Percentiles rank a stretch among this genome's conserved stretches.
These are phyloP conservation scores for Candida nitratophila DNA, from an alignment of 805 yeast species.

Conservation along the genomic window DNA sequence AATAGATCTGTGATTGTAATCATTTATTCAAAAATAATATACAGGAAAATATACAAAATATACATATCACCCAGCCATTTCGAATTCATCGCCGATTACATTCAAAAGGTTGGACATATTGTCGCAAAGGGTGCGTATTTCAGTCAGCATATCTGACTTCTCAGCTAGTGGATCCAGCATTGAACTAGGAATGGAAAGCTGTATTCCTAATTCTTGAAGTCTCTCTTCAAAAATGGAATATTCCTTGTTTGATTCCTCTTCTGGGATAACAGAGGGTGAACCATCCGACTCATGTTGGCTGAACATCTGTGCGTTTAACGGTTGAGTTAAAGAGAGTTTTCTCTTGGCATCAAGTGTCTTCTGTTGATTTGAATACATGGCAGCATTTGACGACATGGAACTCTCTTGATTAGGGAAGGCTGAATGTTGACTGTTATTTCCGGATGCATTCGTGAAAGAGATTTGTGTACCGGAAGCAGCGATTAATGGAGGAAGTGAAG, in stretches of 20 bases:
- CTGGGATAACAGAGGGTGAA: neutral
- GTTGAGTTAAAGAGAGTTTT: neutral
- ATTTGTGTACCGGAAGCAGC: neutral
- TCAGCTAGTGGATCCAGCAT: constrained; percentile 2
- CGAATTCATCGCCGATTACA: constrained; percentile 23
- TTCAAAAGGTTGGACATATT: constrained; percentile 19
- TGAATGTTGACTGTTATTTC: neutral
- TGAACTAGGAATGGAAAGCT: neutral
- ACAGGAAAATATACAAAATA: neutral
- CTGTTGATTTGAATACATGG: neutral
- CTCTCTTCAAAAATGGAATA: neutral
- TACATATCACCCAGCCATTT: neutral
- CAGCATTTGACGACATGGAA: neutral
- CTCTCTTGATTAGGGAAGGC: neutral
- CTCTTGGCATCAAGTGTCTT: neutral
- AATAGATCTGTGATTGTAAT: no score
- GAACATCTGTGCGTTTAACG: no score
- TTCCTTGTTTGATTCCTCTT: neutral
- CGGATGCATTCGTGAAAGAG: no score
- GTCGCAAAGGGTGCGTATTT: constrained; percentile 14
- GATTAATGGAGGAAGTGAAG: constrained; percentile 1
- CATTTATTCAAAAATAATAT: neutral
- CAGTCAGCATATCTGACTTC: constrained; percentile 18
- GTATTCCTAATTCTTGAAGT: neutral
- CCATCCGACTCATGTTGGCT: neutral